Evolutionary conservation across 1,139 yeast genomes (phyloP), one percentile per base, ranked within the genome.

Genomic region (Scheffersomyces titani): DNA sequence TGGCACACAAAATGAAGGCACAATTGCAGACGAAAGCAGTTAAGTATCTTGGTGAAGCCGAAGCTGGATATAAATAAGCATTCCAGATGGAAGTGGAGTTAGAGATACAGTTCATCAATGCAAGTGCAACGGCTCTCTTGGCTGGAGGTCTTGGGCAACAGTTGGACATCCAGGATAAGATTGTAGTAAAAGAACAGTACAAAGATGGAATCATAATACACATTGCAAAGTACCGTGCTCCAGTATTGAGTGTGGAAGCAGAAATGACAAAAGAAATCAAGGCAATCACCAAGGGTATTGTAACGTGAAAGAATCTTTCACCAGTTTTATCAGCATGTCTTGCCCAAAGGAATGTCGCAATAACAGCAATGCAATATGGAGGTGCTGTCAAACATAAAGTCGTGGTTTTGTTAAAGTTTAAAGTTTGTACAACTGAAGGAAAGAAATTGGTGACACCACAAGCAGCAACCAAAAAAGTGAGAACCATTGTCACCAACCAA

Each of bases 191-290:
- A 0, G 87, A 78, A 65, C 86, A 82, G 65, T 84, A 84, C 55
- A 84, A 69, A 1, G 84, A 78, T 47, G 87, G 87, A 57, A 85
- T 81, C 86, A 85, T 83, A 56, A 85, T 72, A 68, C 86, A 82
- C 88, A 85, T 85, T 50, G 88, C 82, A 59, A 84, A 83, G 62
- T 85, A 85, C 58, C 89, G 73, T 3, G 88, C 87, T 5, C 84
- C 88, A 1, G 83, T 81, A 63, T 84, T 82, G 56, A 81, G 70
- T 1, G 87, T 82, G 1, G 88, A 71, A 13, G 82, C 85, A 0
- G 86, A 77, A 49, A 85, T 84, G 55, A 85, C 79, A 63, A 84
- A 85, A 0, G 87, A 77, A 3, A 76, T 64, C 61, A 84, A 67
- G 0, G 88, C 70, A 5, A 82, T 58, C 5, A 72, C 50, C 55